These are phyloP conservation scores for Aureobasidium zeae DNA, from an alignment of 2,329 filamentous ascomycete species.

Conservation along the genomic window DNA sequence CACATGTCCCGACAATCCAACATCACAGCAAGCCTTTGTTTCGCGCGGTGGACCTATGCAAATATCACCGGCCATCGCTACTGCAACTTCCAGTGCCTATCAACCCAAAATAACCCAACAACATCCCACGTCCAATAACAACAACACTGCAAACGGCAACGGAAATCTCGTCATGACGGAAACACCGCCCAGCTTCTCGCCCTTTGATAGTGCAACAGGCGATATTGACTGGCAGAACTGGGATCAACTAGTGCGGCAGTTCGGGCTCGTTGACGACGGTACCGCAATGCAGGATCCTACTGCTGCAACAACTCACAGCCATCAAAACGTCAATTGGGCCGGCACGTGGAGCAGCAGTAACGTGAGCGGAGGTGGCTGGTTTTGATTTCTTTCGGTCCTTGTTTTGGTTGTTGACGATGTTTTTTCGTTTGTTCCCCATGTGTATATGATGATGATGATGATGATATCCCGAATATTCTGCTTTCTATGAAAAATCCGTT, in stretches of 20 bases:
- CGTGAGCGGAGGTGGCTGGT: too few relatives aligned
- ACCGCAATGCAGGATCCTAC: conserved; percentile 1
- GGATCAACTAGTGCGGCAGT: conserved; percentile 41
- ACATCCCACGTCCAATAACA: neutral
- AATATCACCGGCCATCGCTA: too few relatives aligned
- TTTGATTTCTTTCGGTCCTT: too few relatives aligned
- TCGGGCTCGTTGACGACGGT: conserved; percentile 37
- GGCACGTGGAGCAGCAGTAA: too few relatives aligned
- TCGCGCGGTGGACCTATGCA: too few relatives aligned
- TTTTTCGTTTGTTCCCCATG: too few relatives aligned
- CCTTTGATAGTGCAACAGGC: conserved; percentile 30
- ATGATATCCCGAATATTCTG: too few relatives aligned
- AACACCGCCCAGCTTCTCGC: conserved; percentile 7
- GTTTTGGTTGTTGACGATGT: too few relatives aligned
- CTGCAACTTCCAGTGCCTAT: neutral
- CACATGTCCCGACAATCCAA: neutral
- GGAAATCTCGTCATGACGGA: neutral
- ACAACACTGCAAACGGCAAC: neutral
- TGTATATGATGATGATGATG: too few relatives aligned
- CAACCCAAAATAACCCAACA: neutral
- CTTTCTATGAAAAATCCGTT: too few relatives aligned
- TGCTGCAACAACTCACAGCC: too few relatives aligned
- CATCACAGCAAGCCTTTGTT: neutral
- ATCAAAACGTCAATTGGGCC: too few relatives aligned
- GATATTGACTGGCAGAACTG: conserved; percentile 41